These are phyloP conservation scores for Acanthamoeba culbertsoni DNA, from an alignment of 208 protist genomes.

Conservation along the genomic window DNA sequence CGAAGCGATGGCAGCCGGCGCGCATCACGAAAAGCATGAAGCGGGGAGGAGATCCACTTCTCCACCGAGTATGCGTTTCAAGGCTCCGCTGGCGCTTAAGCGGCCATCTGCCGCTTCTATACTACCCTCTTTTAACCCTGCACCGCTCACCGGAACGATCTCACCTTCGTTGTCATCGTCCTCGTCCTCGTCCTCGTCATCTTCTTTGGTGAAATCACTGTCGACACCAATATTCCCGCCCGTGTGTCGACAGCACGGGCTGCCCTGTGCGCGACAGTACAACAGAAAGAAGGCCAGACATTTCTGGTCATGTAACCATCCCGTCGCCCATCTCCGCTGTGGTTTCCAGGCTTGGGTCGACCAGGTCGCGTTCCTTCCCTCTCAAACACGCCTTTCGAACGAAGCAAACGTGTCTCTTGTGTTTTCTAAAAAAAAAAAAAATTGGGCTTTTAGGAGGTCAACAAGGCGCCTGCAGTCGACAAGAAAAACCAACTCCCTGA, in stretches of 20 bases:
- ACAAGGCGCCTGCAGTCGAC: too few species aligned
- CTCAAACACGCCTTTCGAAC: not conserved
- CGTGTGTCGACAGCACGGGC: not conserved
- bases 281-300: not conserved
- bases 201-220: not conserved
- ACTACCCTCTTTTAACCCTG: not conserved
- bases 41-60: not conserved
- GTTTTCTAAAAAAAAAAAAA: too few species aligned
- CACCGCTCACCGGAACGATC: not conserved
- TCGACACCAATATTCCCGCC: not conserved
- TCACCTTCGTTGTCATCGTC: not conserved
- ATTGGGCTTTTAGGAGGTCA: too few species aligned
- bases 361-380: not conserved
- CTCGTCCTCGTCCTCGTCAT: not conserved
- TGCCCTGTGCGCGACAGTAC: not conserved
- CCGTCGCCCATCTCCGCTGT: not conserved
- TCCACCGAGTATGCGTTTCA: not conserved
- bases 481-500: too few species aligned
- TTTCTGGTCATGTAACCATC: conserved; percentile 21
- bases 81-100: not conserved
- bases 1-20: not conserved
- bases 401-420: too few species aligned
- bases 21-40: not conserved
- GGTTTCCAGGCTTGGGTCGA: not conserved
- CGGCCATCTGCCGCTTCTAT: not conserved